phyloP scores from a whole-genome alignment of 495 filamentous ascomycete species.

The Emericellopsis terricola region DNA sequence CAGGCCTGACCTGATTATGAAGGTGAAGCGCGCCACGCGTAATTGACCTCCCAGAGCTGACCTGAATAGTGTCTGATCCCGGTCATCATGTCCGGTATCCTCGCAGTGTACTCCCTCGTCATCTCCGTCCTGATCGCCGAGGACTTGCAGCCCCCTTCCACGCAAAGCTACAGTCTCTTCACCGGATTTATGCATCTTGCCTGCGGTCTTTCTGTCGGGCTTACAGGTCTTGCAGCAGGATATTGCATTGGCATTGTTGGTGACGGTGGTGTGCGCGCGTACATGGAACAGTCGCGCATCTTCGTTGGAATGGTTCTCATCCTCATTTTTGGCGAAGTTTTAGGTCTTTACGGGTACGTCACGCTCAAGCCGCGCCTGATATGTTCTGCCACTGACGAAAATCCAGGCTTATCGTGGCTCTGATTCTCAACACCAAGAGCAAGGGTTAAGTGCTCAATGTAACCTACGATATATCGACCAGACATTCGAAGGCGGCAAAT shows the following conservation, averaged over 20 bases:
- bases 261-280: conserved; percentile 81
- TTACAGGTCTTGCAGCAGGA: conserved; percentile 86
- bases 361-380: too few relatives aligned
- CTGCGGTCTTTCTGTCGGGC: conserved; percentile 77
- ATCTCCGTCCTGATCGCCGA: conserved; percentile 87
- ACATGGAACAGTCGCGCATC: conserved; percentile 87
- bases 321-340: conserved; percentile 93
- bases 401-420: conserved; percentile 28
- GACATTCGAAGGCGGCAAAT: too few relatives aligned
- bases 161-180: conserved; percentile 59
- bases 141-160: conserved; percentile 49
- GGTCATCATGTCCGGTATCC: conserved; percentile 98
- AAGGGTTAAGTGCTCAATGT: conserved; percentile 17
- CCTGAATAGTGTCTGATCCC: conserved; percentile 62
- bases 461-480: too few relatives aligned
- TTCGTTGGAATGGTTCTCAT: conserved; percentile 99
- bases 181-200: conserved; percentile 85
- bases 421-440: conserved; percentile 36
- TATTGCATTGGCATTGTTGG: conserved; percentile 94
- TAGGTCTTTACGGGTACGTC: conserved; percentile 88
- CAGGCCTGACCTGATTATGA: conserved; percentile 94
- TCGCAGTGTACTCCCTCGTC: conserved; percentile 94
- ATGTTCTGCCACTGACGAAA: too few relatives aligned
- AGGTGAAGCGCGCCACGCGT: conserved; percentile 30
- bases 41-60: neutral